Percentiles rank a stretch among this genome's conserved stretches.
Conservation (phyloP, 2,329 filamentous ascomycete genomes). For the Ascochyta lentis region DNA sequence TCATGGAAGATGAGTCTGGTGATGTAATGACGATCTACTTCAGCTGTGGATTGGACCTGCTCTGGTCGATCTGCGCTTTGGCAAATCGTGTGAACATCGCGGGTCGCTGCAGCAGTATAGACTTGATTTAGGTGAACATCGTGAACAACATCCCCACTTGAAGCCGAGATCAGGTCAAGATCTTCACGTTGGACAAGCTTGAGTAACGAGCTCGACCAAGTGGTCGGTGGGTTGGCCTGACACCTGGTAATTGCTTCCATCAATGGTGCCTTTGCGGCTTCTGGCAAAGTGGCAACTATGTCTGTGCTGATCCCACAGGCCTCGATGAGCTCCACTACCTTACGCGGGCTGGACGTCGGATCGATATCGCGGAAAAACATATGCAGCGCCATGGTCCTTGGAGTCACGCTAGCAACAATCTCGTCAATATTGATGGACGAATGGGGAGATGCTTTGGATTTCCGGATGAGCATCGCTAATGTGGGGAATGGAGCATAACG, state of each 20-base stretch:
- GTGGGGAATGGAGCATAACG: constrained; percentile 46
- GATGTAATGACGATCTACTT: constrained; percentile 80
- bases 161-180: constrained; percentile 58
- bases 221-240: constrained; percentile 79
- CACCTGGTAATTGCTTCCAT: constrained; percentile 85
- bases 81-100: constrained; percentile 82
- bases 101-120: constrained; percentile 27
- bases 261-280: constrained; percentile 79
- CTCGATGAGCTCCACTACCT: constrained; percentile 77
- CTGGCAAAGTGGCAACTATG: constrained; percentile 82
- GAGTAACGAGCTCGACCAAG: constrained; percentile 75
- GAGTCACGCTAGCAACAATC: constrained; percentile 42
- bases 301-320: constrained; percentile 70
- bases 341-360: constrained; percentile 52
- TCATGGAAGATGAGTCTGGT: constrained; percentile 89
- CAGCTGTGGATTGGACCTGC: constrained; percentile 78
- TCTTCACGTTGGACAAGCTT: constrained; percentile 82
- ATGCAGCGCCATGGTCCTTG: constrained; percentile 71
- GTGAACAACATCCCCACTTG: constrained; percentile 27
- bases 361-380: constrained; percentile 66
- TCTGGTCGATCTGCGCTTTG: constrained; percentile 68
- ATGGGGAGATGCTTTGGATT: constrained; percentile 47
- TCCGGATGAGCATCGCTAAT: constrained; percentile 45
- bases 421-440: constrained; percentile 48
- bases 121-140: constrained; percentile 30